phyloP scores from a whole-genome alignment of 2,329 filamentous ascomycete species.

The Lecanosticta acicola region DNA sequence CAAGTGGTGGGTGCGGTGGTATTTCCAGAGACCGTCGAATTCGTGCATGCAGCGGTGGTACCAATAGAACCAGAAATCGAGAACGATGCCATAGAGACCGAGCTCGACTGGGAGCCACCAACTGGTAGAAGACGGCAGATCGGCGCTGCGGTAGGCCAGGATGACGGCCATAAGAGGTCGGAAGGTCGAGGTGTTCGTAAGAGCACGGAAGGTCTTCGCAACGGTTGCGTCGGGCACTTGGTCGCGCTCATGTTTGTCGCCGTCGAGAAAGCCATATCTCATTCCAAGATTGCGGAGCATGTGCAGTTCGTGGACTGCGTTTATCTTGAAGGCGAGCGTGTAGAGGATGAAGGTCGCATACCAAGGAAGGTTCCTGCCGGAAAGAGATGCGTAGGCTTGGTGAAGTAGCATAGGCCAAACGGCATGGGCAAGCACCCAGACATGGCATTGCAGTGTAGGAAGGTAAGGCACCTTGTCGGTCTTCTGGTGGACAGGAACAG shows the following conservation, averaged over 20 bases:
- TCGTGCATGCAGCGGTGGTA: conserved; percentile 42
- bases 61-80: conserved; percentile 44
- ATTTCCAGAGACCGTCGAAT: conserved; percentile 38
- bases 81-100: conserved; percentile 39
- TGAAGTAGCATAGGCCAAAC: conserved; percentile 37
- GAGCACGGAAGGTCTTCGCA: conserved; percentile 17
- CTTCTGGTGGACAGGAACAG: conserved; percentile 39
- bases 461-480: conserved; percentile 40
- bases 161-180: conserved; percentile 18
- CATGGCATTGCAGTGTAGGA: conserved; percentile 33
- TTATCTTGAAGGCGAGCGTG: conserved; percentile 36
- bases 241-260: conserved; percentile 42
- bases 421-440: conserved; percentile 39
- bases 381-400: conserved; percentile 32
- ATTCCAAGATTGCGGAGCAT: conserved; percentile 38
- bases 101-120: conserved; percentile 36
- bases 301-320: conserved; percentile 38
- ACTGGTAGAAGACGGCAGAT: conserved; percentile 20
- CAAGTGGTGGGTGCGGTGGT: conserved; percentile 43
- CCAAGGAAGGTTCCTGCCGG: conserved; percentile 29
- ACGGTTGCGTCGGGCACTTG: conserved; percentile 36
- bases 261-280: conserved; percentile 40
- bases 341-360: conserved; percentile 37
- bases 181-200: conserved; percentile 13
- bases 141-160: conserved; percentile 13